These are phyloP conservation scores for Passiflora organensis DNA, from an alignment of 345 rosid genomes.

Conservation along the genomic window DNA sequence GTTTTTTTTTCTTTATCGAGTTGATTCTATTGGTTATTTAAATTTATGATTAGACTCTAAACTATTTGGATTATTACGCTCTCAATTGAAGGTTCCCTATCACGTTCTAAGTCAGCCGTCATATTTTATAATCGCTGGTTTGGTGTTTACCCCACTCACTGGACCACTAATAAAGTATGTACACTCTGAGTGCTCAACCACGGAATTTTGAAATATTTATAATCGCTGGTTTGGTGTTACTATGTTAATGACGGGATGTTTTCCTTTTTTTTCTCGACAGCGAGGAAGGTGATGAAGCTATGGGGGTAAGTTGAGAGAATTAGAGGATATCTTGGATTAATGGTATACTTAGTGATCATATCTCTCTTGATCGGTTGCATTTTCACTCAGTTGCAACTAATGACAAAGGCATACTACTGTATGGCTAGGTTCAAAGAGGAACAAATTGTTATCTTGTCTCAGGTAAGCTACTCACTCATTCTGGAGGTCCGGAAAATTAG, in stretches of 20 bases:
- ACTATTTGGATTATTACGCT: constrained; percentile 10
- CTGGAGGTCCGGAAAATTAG: too few relatives aligned
- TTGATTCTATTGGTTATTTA: neutral
- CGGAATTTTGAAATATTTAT: too few relatives aligned
- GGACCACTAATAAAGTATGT: constrained; percentile 95
- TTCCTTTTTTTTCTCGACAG: constrained; percentile 27
- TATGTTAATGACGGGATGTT: neutral
- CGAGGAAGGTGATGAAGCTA: constrained; percentile 78
- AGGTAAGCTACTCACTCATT: constrained; percentile 44
- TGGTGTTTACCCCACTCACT: constrained; percentile 96
- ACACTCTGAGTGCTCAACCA: too few relatives aligned
- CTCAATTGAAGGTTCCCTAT: constrained; percentile 71
- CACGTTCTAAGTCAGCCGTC: constrained; percentile 92
- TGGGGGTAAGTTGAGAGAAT: constrained; percentile 60
- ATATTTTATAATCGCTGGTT: constrained; percentile 81
- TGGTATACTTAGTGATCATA: neutral
- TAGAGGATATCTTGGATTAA: neutral
- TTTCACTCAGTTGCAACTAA: constrained; percentile 57
- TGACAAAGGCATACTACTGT: constrained; percentile 85
- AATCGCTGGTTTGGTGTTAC: neutral
- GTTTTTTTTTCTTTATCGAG: constrained; percentile 3
- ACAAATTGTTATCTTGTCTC: constrained; percentile 93
- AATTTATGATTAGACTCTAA: constrained; percentile 4
- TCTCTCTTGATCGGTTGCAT: constrained; percentile 14
- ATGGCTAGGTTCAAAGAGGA: constrained; percentile 84